phyloP scores from a whole-genome alignment of 2,329 filamentous ascomycete species.

The Ceratocystis alfenasii region DNA sequence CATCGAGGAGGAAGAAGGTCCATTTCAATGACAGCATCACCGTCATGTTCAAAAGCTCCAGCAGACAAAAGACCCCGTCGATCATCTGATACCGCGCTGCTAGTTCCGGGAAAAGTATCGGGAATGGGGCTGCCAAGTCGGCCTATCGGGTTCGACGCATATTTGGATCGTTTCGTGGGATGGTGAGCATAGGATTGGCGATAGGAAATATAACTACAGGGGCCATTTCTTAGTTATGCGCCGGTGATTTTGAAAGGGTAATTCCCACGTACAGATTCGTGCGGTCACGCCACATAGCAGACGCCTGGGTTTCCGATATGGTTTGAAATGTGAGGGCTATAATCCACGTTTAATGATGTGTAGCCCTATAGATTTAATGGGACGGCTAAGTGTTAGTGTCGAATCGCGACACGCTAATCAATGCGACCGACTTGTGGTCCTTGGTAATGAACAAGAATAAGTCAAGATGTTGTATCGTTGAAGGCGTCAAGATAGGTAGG shows the following conservation, averaged over 20 bases:
- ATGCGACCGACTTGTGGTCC: not conserved
- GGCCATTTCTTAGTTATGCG: conserved; percentile 14
- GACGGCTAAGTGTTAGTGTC: not conserved
- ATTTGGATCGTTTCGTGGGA: conserved; percentile 71
- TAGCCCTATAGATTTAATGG: not conserved
- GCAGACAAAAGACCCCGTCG: conserved; percentile 72
- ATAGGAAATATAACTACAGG: conserved; percentile 84
- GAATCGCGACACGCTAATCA: not conserved
- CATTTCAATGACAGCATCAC: conserved; percentile 96
- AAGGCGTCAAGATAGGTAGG: not conserved
- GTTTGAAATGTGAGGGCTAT: not conserved
- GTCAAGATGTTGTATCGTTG: not conserved
- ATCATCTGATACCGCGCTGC: conserved; percentile 36
- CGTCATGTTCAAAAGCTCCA: conserved; percentile 68
- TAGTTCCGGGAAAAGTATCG: conserved; percentile 43
- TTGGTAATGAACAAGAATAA: not conserved
- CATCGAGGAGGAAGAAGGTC: conserved; percentile 87
- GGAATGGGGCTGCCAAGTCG: conserved; percentile 47
- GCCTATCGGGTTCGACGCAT: conserved; percentile 35
- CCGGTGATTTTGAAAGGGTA: conserved; percentile 8
- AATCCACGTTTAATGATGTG: not conserved
- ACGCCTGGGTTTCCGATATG: conserved; percentile 28
- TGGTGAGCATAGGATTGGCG: conserved; percentile 97
- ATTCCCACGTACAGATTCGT: conserved; percentile 70
- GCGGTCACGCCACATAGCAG: conserved; percentile 96